Base-by-base conservation (phyloP, 345 rosid species). In the Brassica nigra region DNA sequence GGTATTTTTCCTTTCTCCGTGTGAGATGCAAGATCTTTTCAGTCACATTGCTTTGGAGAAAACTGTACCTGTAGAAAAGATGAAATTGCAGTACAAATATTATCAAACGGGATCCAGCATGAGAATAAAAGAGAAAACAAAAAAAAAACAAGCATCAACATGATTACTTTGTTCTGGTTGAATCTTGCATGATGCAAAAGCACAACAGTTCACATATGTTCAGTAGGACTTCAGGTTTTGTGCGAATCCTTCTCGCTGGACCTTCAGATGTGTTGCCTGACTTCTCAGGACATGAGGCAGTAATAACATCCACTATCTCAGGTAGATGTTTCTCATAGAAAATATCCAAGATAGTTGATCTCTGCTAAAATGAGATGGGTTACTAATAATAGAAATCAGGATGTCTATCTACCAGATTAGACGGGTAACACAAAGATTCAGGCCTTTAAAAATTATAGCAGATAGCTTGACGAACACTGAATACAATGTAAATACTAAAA, bases 311-410 rank as follows among this genome's bases (percentile, higher is more conserved):
- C 77, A 96, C 87, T 71, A 96, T 86, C 80, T 89, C 95, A 73
- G 82, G 88, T 88, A 96, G 82, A 84, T 96, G 97, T 85, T 88
- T 93, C 90, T 96, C 98, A 76, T 88, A 96, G 88, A 96, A 96
- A 39, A 90, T 93, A 80, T 96, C 98, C 81, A 91, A 82, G 69
- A 92, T 84, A 73, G 78, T 85, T 65, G 90, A 97, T 83, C 92
- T 91, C 99, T 96, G 95, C 91, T 80, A 73, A 49, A 84, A 73
- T 72, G 23, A 11, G 28, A 71, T 27, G 44, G 33, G 28, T 23
- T 3, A 66, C 34, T 2, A 11, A 73, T 20, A 33, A 66, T 16
- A 76, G 47, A 71, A 33, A 70, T 59, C 44, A 76, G 34, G 64
- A 67, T 61, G 49, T 64, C 62, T 23, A 64, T 76, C 37, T 42